Evolutionary conservation across 2,329 filamentous ascomycete species (phyloP), one percentile per base, ranked within the genome.

Genomic region (Fusarium camptoceras): DNA sequence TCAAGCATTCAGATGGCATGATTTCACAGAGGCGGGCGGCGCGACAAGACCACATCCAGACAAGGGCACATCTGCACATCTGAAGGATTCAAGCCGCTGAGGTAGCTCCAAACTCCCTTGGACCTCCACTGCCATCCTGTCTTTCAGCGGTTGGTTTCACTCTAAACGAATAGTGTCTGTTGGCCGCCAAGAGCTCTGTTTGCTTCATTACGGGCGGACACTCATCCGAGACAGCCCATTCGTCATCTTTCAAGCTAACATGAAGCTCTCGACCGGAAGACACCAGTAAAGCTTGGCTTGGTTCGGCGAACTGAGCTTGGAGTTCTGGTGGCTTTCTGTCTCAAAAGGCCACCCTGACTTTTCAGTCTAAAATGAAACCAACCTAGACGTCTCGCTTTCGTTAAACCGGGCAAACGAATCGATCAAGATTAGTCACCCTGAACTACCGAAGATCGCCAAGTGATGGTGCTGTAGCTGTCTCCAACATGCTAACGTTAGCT

Each of bases 81-180:
- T 57, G 42, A 39, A 50, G 39, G 53, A 56, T 64, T 27, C 54
- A 48, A 66, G 63, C 67, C 54, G 46, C 67, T 64, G 58, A 70
- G 67, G 66, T 37, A 34, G 42, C 14, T 25, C 30, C 30, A 31
- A 49, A 55, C 54, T 68, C 28, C 56, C 58, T 54, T 59, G 53
- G 34, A 20, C 34, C 50, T 37, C 34, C 34, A 37, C 34, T 50
- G 12, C 37, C 31, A 39, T 51, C 28, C 55, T 66, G 62, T 43
- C 25, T 42, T 39, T 22, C 55, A 50, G 63, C 63, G 63, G 61
- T 20, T 51, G 49, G 51, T 64, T 55, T 62, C 39, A 41, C 64
- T 58, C 39, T n/a, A 49, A 43, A 54, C 30, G 56, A 62, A 39
- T 18, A 62, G 42, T 25, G 31, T 27, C 27, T 20, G 43, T 57